These are phyloP conservation scores for Globisporangium parvum DNA, from an alignment of 352 stramenopile species.

Conservation along the genomic window DNA sequence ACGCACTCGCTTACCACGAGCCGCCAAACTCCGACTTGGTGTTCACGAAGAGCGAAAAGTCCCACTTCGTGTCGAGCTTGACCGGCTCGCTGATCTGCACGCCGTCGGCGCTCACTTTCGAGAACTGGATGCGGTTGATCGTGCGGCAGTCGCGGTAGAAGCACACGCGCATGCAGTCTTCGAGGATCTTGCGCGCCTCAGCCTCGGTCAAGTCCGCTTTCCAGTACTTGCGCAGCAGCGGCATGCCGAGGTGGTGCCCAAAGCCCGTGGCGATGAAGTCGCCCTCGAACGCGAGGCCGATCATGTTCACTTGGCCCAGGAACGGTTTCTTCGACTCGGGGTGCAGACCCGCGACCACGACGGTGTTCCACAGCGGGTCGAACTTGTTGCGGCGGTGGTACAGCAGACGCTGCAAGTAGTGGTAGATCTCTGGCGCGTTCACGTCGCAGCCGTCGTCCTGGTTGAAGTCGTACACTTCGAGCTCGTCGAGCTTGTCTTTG, in stretches of 20 bases:
- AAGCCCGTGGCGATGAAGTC: conserved; percentile 97
- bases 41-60: conserved; percentile 84
- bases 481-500: conserved; percentile 90
- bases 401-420: conserved; percentile 96
- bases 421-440: conserved; percentile 92
- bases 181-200: conserved; percentile 92
- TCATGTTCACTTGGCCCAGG: conserved; percentile 96
- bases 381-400: conserved; percentile 99
- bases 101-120: conserved; percentile 89
- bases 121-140: conserved; percentile 97
- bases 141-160: conserved; percentile 98
- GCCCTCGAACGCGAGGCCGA: conserved; percentile 96
- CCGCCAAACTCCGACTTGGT: conserved; percentile 85
- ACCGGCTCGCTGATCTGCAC: conserved; percentile 92
- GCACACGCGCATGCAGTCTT: conserved; percentile 97
- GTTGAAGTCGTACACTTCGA: conserved; percentile 94
- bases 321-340: conserved; percentile 89
- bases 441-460: conserved; percentile 94
- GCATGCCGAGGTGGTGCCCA: conserved; percentile 95
- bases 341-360: conserved; percentile 94
- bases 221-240: conserved; percentile 95
- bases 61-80: conserved; percentile 94
- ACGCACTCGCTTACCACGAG: conserved; percentile 87
- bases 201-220: conserved; percentile 89
- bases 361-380: conserved; percentile 98